Evolutionary conservation across 129 eudicot species (phyloP).

Genomic region (Centaurea solstitialis): DNA sequence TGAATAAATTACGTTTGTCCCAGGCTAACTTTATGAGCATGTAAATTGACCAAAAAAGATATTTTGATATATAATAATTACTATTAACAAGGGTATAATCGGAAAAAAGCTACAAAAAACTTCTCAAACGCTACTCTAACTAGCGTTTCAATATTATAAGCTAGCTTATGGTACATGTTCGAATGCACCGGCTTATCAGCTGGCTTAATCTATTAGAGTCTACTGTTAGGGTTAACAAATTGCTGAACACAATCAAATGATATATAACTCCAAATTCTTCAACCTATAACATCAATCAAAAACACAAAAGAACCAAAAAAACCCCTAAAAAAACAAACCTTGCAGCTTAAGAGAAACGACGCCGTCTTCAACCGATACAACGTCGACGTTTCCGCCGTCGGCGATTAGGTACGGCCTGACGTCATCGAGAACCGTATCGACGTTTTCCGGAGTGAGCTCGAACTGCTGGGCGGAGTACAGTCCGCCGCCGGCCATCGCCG

Average conservation of each 20-base stretch:
- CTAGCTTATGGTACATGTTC: no score
- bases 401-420: slow-evolving; percentile 90
- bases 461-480: slow-evolving; percentile 69
- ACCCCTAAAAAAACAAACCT: slow-evolving; percentile 34
- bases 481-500: slow-evolving; percentile 37
- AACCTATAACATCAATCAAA: not conserved
- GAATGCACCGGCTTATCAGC: no score
- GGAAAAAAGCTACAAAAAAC: no score
- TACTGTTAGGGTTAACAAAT: slow-evolving; percentile 8
- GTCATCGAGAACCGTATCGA: slow-evolving; percentile 80
- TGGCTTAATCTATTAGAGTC: not conserved
- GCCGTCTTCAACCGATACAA: slow-evolving; percentile 77
- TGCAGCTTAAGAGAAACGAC: slow-evolving; percentile 81
- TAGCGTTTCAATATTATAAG: no score
- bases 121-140: no score
- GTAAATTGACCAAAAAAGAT: no score
- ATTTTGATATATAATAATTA: no score
- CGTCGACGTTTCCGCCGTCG: slow-evolving; percentile 92
- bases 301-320: not conserved
- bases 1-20: no score
- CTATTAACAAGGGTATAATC: no score
- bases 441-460: slow-evolving; percentile 73
- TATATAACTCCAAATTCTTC: not conserved
- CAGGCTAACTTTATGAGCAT: no score
- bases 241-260: not conserved